These are phyloP conservation scores for Cucumis cinereus DNA, from an alignment of 306 rosid genomes.

Conservation along the genomic window DNA sequence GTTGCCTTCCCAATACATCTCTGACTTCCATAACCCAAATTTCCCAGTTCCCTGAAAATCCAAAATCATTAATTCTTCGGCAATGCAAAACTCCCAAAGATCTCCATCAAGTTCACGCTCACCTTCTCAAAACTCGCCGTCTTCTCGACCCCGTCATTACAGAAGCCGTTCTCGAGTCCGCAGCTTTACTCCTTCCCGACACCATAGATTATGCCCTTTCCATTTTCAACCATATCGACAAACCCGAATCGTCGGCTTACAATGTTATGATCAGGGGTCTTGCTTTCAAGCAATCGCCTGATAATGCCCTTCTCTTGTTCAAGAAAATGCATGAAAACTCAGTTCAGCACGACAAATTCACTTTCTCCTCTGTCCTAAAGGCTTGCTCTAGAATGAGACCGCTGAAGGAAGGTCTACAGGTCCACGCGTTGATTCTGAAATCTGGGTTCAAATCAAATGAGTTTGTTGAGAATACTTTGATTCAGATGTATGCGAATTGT, in stretches of 20 bases:
- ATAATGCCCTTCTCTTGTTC: constrained; percentile 28
- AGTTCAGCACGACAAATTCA: constrained; percentile 26
- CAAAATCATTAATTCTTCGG: constrained; percentile 35
- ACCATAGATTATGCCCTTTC: constrained; percentile 41
- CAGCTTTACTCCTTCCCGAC: constrained; percentile 37
- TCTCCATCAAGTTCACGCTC: constrained; percentile 50
- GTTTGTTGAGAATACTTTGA: constrained; percentile 36
- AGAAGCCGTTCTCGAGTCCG: constrained; percentile 43
- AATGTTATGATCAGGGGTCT: constrained; percentile 40
- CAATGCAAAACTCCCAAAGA: constrained; percentile 35
- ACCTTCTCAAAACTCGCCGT: constrained; percentile 48
- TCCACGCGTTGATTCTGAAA: constrained; percentile 36
- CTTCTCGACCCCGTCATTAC: constrained; percentile 28
- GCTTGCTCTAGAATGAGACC: constrained; percentile 38
- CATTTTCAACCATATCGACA: constrained; percentile 21
- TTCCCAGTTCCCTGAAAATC: constrained; percentile 35
- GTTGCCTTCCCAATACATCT: constrained; percentile 23
- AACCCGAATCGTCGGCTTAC: constrained; percentile 30
- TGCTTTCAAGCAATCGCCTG: constrained; percentile 26
- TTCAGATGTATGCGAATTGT: constrained; percentile 32
- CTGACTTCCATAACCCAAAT: constrained; percentile 12
- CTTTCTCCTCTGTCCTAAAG: constrained; percentile 34
- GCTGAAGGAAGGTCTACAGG: constrained; percentile 29
- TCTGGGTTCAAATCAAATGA: constrained; percentile 23
- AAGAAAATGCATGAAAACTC: constrained; percentile 26